A percentile compares a stretch with the other conserved stretches of the same genome.
phyloP scores from a whole-genome alignment of 768 basidiomycete species.

The Collybiopsis confluens region DNA sequence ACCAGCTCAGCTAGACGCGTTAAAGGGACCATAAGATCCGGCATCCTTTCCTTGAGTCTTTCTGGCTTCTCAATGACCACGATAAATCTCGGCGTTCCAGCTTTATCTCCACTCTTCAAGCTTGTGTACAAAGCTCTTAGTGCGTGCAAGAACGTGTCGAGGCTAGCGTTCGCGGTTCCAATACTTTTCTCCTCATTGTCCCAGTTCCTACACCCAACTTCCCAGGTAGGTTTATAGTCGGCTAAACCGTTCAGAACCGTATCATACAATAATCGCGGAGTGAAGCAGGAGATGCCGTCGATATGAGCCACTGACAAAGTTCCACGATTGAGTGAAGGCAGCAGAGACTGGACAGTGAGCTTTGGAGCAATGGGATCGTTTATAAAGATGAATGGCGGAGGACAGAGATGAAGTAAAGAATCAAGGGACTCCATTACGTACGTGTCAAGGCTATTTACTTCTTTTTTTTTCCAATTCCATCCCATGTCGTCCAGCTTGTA shows the following conservation, averaged over 20 bases:
- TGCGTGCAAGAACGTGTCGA: conserved; percentile 72
- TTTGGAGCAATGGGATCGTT: conserved; percentile 51
- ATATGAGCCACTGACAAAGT: conserved; percentile 23
- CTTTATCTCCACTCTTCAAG: conserved; percentile 21
- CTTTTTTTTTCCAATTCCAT: background rate
- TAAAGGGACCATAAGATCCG: conserved; percentile 67
- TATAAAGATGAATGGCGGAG: conserved; percentile 67
- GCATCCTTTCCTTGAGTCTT: conserved; percentile 53
- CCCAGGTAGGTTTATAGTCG: conserved; percentile 53
- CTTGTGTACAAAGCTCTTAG: conserved; percentile 36
- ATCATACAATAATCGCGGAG: conserved; percentile 61
- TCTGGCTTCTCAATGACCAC: conserved; percentile 68
- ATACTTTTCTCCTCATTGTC: conserved; percentile 16
- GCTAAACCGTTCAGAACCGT: conserved; percentile 58
- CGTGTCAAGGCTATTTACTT: too few relatives aligned
- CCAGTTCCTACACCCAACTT: conserved; percentile 61
- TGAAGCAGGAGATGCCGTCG: conserved; percentile 59
- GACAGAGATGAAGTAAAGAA: conserved; percentile 18
- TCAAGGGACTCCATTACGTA: background rate
- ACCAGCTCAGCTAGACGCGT: conserved; percentile 72
- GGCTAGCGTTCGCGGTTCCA: conserved; percentile 41
- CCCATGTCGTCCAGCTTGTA: background rate
- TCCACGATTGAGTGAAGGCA: conserved; percentile 21
- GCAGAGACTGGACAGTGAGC: conserved; percentile 39
- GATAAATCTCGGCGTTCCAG: conserved; percentile 36